A percentile compares a stretch with the other conserved stretches of the same genome.
These are phyloP conservation scores for Erodium maritimum DNA, from an alignment of 345 rosid species.

Conservation along the genomic window DNA sequence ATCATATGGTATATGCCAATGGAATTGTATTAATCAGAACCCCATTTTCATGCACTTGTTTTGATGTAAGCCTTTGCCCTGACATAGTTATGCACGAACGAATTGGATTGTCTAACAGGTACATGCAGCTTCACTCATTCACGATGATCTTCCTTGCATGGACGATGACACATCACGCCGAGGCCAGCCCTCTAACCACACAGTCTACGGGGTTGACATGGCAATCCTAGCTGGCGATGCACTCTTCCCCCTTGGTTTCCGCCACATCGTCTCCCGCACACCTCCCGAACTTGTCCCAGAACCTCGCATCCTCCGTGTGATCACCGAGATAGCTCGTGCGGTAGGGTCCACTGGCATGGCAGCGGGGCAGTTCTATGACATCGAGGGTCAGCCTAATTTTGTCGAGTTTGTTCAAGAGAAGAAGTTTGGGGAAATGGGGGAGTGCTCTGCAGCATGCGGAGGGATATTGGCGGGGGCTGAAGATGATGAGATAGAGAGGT, in stretches of 20 bases:
- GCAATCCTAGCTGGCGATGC: constrained; percentile 97
- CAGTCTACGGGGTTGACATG: constrained; percentile 55
- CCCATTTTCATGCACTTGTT: no score
- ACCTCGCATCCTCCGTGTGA: constrained; percentile 49
- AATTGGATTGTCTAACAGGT: constrained; percentile 28
- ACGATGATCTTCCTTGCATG: constrained; percentile 95
- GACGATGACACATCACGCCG: constrained; percentile 74
- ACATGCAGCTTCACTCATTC: constrained; percentile 83
- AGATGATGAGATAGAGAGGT: constrained; percentile 53
- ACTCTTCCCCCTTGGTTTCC: constrained; percentile 87
- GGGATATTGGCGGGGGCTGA: constrained; percentile 79
- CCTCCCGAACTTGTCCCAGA: constrained; percentile 61
- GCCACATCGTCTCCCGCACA: constrained; percentile 71
- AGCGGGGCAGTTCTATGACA: constrained; percentile 90
- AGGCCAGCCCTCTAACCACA: constrained; percentile 89
- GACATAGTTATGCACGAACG: no score
- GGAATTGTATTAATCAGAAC: no score
- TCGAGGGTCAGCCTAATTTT: constrained; percentile 56
- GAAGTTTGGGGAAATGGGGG: constrained; percentile 77
- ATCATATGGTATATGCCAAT: no score
- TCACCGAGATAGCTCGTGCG: constrained; percentile 79
- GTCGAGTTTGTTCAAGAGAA: constrained; percentile 67
- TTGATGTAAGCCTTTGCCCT: no score
- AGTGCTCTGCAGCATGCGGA: constrained; percentile 92
- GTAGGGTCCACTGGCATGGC: constrained; percentile 97